Evolutionary conservation across 2,329 filamentous ascomycete genomes (phyloP).

Genomic region (Pseudogymnoascus sp.): DNA sequence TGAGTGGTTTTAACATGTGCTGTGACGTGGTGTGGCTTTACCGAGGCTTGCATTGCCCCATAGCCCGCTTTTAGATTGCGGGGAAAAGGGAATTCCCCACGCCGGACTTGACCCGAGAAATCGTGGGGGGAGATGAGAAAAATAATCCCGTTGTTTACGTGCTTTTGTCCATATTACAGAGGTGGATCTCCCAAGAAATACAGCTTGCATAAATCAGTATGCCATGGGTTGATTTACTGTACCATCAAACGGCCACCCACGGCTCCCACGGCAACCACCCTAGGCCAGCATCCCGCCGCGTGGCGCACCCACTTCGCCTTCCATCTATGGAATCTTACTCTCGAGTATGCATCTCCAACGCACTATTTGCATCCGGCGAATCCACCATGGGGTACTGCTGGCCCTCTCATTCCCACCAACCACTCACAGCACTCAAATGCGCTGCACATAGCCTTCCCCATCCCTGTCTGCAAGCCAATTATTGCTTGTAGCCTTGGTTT

Average conservation of each 20-base stretch:
- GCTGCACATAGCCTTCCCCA: neutral
- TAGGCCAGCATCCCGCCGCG: neutral
- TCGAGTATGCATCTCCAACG: neutral
- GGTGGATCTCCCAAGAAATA: neutral
- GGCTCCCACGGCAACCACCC: neutral
- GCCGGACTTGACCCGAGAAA: neutral
- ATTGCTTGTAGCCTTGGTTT: neutral
- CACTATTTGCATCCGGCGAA: slow-evolving; percentile 2
- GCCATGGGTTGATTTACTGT: neutral
- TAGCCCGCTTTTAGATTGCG: neutral
- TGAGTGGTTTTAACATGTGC: neutral
- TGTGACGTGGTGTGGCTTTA: neutral
- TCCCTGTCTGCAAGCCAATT: neutral
- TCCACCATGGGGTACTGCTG: neutral
- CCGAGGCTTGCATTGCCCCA: neutral
- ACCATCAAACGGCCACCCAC: neutral
- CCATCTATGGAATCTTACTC: neutral
- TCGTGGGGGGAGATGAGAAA: neutral
- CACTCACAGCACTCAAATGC: neutral
- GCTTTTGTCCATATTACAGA: neutral
- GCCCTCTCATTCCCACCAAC: neutral
- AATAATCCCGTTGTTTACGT: neutral
- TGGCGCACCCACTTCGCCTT: neutral
- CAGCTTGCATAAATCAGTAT: neutral
- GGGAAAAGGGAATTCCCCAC: neutral